Evolutionary conservation across 805 yeast species (phyloP).

Genomic region (Isabelozyma rhagii): DNA sequence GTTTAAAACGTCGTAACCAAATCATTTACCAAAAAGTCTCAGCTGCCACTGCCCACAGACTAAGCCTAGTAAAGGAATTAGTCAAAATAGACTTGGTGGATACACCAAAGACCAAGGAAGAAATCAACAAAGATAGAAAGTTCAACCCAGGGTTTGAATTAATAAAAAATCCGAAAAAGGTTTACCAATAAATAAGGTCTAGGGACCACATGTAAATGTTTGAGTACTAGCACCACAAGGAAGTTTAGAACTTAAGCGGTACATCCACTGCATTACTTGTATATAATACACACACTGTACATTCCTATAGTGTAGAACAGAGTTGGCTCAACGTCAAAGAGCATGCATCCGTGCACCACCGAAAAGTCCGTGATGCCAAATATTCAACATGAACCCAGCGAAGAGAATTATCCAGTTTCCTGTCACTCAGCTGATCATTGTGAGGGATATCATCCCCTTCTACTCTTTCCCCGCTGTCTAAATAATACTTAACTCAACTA

Average conservation of each 20-base stretch:
- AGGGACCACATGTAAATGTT: background rate
- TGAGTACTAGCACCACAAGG: too few relatives aligned
- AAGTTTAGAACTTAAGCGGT: too few relatives aligned
- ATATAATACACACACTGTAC: background rate
- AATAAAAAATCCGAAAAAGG: constrained; percentile 3
- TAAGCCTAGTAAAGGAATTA: constrained; percentile 79
- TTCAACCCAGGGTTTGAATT: constrained; percentile 58
- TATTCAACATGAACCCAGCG: background rate
- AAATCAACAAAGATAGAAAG: constrained; percentile 56
- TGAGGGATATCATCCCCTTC: background rate
- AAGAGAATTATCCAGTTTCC: too few relatives aligned
- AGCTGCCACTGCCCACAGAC: constrained; percentile 81
- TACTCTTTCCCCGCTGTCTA: background rate
- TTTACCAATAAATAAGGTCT: background rate
- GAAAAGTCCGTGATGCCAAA: background rate
- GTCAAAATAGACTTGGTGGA: constrained; percentile 77
- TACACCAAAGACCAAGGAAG: constrained; percentile 43
- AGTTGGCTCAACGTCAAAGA: background rate
- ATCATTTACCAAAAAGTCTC: constrained; percentile 69
- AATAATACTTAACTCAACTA: too few relatives aligned
- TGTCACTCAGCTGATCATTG: too few relatives aligned
- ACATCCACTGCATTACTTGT: background rate
- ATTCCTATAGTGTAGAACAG: background rate
- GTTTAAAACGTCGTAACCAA: constrained; percentile 71
- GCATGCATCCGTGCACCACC: background rate